Conservation (phyloP, 768 basidiomycete genomes). For the Peribolospora kevripleyi region DNA sequence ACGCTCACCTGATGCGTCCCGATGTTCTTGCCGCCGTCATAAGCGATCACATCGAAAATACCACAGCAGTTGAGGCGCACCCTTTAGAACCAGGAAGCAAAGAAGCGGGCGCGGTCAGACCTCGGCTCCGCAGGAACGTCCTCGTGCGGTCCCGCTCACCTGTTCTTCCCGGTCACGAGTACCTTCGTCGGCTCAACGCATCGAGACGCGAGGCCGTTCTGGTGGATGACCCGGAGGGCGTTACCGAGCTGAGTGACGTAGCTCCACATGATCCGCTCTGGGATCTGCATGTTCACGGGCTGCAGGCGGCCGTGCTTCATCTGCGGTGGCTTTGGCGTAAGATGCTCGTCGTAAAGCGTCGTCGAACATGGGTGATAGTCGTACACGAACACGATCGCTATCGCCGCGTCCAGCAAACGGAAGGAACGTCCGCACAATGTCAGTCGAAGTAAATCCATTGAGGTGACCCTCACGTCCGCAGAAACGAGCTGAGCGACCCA, state of each 20-base stretch:
- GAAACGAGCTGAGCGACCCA: conserved; percentile 21
- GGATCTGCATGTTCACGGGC: conserved; percentile 26
- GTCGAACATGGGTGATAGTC: conserved; percentile 63
- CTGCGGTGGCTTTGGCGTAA: conserved; percentile 23
- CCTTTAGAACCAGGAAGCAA: conserved; percentile 21
- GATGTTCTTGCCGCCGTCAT: conserved; percentile 42
- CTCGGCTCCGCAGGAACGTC: neutral
- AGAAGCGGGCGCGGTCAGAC: neutral
- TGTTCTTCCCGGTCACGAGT: conserved; percentile 65
- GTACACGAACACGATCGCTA: conserved; percentile 77
- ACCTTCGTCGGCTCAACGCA: conserved; percentile 71
- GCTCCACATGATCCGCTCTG: conserved; percentile 71
- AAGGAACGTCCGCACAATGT: neutral
- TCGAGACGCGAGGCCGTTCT: conserved; percentile 50
- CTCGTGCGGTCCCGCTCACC: conserved; percentile 26
- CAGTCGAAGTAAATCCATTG: neutral
- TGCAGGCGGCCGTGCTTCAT: conserved; percentile 19
- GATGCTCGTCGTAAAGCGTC: conserved; percentile 51
- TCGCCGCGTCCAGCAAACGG: conserved; percentile 4
- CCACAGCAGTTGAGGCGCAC: conserved; percentile 71
- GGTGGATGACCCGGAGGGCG: conserved; percentile 67
- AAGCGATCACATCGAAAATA: conserved; percentile 58
- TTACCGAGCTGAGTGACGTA: conserved; percentile 73
- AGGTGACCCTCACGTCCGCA: too few relatives aligned
- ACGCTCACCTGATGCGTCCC: conserved; percentile 27